Evolutionary conservation across 1,284 basidiomycete species (phyloP).

Genomic region (Moniliophthora roreri): DNA sequence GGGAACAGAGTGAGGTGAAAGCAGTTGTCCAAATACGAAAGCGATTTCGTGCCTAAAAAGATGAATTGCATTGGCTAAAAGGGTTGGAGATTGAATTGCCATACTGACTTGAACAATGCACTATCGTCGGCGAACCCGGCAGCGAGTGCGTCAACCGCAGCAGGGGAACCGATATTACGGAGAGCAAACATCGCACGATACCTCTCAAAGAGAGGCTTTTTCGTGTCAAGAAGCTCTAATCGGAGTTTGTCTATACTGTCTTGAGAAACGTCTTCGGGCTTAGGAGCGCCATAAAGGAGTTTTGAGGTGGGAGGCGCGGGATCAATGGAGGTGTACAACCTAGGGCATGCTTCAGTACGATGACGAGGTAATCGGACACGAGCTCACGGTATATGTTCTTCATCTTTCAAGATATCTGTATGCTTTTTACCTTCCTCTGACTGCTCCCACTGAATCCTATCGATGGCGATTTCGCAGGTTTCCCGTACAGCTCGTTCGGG

Average conservation of each 20-base stretch:
- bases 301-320: conserved; percentile 84
- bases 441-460: conserved; percentile 93
- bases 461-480: conserved; percentile 97
- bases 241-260: conserved; percentile 61
- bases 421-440: conserved; percentile 67
- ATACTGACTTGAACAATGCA: conserved; percentile 84
- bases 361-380: not conserved
- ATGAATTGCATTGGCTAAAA: conserved; percentile 3
- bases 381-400: conserved; percentile 38
- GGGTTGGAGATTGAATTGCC: not conserved
- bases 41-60: conserved; percentile 87
- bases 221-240: conserved; percentile 65
- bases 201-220: conserved; percentile 83
- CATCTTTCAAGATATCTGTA: conserved; percentile 30
- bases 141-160: conserved; percentile 89
- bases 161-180: conserved; percentile 81
- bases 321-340: conserved; percentile 86
- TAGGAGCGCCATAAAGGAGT: conserved; percentile 53
- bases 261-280: conserved; percentile 45
- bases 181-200: conserved; percentile 99
- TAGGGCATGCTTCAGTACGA: conserved; percentile 14
- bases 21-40: conserved; percentile 96
- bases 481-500: conserved; percentile 84
- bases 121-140: conserved; percentile 86
- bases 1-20: conserved; percentile 88